Conservation (phyloP, 2,329 filamentous ascomycete genomes). For the Raffaelea arxii region DNA sequence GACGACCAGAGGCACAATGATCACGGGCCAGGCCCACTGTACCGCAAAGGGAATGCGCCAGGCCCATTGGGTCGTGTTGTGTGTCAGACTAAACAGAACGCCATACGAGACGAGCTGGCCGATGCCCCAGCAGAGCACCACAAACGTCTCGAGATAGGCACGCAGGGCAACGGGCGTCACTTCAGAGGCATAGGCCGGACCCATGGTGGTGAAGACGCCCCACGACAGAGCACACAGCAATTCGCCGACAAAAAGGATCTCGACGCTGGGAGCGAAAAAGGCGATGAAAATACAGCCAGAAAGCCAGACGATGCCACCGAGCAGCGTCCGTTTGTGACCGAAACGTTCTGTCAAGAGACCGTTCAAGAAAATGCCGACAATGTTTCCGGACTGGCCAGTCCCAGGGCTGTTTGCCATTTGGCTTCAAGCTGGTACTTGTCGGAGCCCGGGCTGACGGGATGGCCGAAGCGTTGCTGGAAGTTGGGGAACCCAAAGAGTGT, state of each 20-base stretch:
- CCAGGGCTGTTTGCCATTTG: not conserved
- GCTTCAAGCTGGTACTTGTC: not conserved
- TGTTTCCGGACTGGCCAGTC: constrained; percentile 10
- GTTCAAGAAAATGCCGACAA: constrained; percentile 38
- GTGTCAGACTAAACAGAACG: constrained; percentile 28
- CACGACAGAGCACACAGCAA: constrained; percentile 31
- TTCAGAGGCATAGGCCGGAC: constrained; percentile 24
- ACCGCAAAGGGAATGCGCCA: constrained; percentile 26
- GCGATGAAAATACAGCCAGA: constrained; percentile 33
- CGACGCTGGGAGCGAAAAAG: constrained; percentile 31
- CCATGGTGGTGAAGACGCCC: constrained; percentile 28
- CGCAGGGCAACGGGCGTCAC: constrained; percentile 23
- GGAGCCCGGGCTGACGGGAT: not conserved
- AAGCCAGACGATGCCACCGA: constrained; percentile 28
- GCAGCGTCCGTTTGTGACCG: constrained; percentile 32
- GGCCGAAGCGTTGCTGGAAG: not conserved
- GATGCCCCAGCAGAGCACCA: constrained; percentile 40
- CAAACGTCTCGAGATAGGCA: constrained; percentile 30
- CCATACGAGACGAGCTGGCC: constrained; percentile 21
- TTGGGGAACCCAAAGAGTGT: not conserved
- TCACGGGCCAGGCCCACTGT: constrained; percentile 25
- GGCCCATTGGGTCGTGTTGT: constrained; percentile 24
- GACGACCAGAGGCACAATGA: constrained; percentile 26
- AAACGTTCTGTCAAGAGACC: constrained; percentile 34
- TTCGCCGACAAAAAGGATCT: constrained; percentile 30